Percentiles rank a stretch among this genome's conserved stretches.
phyloP scores from a whole-genome alignment of 768 basidiomycete species.

The Amanita muscaria region DNA sequence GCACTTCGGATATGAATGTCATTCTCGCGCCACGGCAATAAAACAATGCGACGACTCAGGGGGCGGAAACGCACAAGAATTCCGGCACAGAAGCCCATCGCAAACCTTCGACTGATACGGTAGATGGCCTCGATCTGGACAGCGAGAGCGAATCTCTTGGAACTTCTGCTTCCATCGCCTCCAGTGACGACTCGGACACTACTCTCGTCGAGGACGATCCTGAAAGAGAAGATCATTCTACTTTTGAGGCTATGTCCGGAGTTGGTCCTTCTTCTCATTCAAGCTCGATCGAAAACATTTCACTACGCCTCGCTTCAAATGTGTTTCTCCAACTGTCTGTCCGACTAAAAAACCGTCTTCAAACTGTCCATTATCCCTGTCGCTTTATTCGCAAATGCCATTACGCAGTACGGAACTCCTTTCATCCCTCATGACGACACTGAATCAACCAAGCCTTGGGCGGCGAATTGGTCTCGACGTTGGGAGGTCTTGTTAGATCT shows the following conservation, averaged over 20 bases:
- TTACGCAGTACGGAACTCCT: constrained; percentile 7
- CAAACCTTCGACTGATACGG: constrained; percentile 14
- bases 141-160: constrained; percentile 27
- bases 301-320: constrained; percentile 2
- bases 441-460: constrained; percentile 25
- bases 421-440: constrained; percentile 8
- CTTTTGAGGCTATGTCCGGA: constrained; percentile 3
- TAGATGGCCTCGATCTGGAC: constrained; percentile 18
- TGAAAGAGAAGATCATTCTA: constrained; percentile 11
- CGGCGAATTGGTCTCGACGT: constrained; percentile 42
- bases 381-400: constrained; percentile 1
- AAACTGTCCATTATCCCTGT: not conserved
- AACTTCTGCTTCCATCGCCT: constrained; percentile 24
- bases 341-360: not conserved
- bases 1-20: constrained; percentile 19
- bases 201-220: constrained; percentile 44
- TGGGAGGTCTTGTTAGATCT: constrained; percentile 45
- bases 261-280: constrained; percentile 2
- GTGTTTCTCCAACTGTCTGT: not conserved
- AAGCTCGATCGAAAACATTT: not conserved
- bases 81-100: too few relatives aligned
- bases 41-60: not conserved
- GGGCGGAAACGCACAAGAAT: too few relatives aligned
- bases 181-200: constrained; percentile 44
- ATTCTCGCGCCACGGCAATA: not conserved